These are phyloP conservation scores for Babesia gibsoni DNA, from an alignment of 169 alveolate genomes.

Conservation along the genomic window DNA sequence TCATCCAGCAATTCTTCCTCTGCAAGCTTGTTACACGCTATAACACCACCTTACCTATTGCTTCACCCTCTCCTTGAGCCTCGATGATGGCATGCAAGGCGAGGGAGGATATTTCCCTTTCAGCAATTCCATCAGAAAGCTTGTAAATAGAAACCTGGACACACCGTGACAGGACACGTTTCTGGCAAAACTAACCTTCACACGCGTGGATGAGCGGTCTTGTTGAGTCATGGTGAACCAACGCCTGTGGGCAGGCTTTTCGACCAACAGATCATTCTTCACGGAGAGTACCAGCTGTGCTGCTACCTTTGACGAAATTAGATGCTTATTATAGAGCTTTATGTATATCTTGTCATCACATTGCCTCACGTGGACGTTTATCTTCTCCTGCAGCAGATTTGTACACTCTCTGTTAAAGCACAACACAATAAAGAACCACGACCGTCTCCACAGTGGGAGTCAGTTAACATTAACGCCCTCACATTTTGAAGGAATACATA, in stretches of 20 bases:
- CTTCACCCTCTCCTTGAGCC: constrained; percentile 34
- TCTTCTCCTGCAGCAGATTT: constrained; percentile 42
- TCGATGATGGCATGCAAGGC: constrained; percentile 48
- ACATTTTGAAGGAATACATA: background rate
- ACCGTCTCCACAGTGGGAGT: background rate
- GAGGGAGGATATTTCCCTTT: constrained; percentile 36
- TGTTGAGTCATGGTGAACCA: constrained; percentile 43
- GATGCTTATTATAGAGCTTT: constrained; percentile 15
- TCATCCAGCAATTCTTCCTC: constrained; percentile 50
- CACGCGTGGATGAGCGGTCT: constrained; percentile 16
- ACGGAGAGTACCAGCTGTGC: constrained; percentile 34
- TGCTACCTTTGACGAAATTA: background rate
- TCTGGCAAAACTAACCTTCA: constrained; percentile 5
- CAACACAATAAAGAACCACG: background rate
- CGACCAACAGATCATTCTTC: constrained; percentile 22
- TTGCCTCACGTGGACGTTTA: constrained; percentile 59
- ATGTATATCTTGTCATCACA: constrained; percentile 43
- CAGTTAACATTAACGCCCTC: background rate
- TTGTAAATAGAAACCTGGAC: constrained; percentile 35
- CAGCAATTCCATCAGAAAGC: constrained; percentile 29
- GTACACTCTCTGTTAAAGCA: background rate
- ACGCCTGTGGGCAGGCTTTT: constrained; percentile 34
- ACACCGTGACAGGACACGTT: background rate
- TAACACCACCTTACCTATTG: constrained; percentile 1
- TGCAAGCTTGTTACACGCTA: background rate